A percentile compares a stretch with the other conserved stretches of the same genome.
Conservation (phyloP, 2,329 filamentous ascomycete genomes). For the Cladobotryum mycophilum region DNA sequence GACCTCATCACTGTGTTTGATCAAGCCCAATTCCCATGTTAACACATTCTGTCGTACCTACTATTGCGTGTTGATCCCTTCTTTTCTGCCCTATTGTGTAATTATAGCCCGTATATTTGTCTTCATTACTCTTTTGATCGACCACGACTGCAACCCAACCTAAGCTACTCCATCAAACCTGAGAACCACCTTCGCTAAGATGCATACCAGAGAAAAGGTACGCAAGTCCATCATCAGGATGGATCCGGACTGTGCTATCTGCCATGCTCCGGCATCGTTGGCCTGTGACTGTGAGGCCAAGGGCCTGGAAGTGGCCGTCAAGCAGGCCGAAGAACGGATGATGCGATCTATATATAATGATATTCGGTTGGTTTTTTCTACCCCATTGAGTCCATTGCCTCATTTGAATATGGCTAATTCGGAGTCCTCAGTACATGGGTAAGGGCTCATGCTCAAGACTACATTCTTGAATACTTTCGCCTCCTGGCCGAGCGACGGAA, state of each 20-base stretch:
- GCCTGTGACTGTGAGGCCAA: conserved; percentile 62
- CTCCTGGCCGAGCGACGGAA: conserved; percentile 56
- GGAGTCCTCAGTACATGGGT: conserved; percentile 41
- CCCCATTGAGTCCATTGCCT: background rate
- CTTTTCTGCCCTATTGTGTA: conserved; percentile 15
- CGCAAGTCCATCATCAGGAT: conserved; percentile 52
- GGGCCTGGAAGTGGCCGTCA: conserved; percentile 55
- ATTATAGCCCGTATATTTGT: conserved; percentile 13
- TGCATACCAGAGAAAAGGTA: conserved; percentile 44
- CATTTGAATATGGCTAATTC: background rate
- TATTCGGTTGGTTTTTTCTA: conserved; percentile 47
- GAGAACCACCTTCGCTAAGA: conserved; percentile 34
- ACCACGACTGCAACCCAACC: conserved; percentile 10
- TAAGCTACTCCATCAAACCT: conserved; percentile 5
- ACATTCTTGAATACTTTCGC: conserved; percentile 60
- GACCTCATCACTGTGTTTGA: conserved; percentile 16
- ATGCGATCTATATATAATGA: conserved; percentile 58
- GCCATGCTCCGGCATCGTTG: conserved; percentile 50
- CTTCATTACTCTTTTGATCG: conserved; percentile 3
- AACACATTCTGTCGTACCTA: background rate
- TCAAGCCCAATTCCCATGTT: conserved; percentile 5
- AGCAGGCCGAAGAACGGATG: conserved; percentile 57
- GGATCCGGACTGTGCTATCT: conserved; percentile 66
- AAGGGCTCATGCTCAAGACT: conserved; percentile 58
- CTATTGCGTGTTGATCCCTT: conserved; percentile 7